phyloP scores from a whole-genome alignment of 2,329 filamentous ascomycete species.

The Emericellopsis cladophorae region DNA sequence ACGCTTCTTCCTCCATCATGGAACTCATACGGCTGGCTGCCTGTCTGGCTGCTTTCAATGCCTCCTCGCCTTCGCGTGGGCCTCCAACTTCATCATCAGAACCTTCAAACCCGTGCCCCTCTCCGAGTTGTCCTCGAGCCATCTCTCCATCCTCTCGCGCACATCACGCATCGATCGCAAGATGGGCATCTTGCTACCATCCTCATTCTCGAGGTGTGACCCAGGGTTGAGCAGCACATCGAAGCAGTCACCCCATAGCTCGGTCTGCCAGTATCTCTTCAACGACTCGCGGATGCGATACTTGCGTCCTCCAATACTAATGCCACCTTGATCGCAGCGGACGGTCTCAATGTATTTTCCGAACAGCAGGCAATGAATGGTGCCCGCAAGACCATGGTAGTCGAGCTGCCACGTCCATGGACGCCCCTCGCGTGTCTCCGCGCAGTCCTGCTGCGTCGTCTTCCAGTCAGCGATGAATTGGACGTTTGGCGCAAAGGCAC shows the following conservation, averaged over 20 bases:
- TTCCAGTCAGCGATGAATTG: slow-evolving; percentile 93
- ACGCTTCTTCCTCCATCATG: not conserved
- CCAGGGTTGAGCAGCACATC: slow-evolving; percentile 76
- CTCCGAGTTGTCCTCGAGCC: slow-evolving; percentile 73
- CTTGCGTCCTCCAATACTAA: slow-evolving; percentile 48
- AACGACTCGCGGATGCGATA: slow-evolving; percentile 74
- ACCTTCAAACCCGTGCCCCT: slow-evolving; percentile 64
- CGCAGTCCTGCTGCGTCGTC: slow-evolving; percentile 74
- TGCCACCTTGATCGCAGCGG: slow-evolving; percentile 37
- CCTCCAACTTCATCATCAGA: slow-evolving; percentile 52
- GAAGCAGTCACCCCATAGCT: slow-evolving; percentile 77
- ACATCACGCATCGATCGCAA: slow-evolving; percentile 54
- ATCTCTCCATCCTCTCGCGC: slow-evolving; percentile 70
- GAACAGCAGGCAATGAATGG: slow-evolving; percentile 80
- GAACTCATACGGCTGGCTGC: not conserved
- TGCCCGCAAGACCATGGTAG: slow-evolving; percentile 84
- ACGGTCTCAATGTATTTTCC: slow-evolving; percentile 87
- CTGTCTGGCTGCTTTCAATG: slow-evolving; percentile 3
- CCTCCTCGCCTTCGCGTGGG: slow-evolving; percentile 23
- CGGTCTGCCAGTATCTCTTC: slow-evolving; percentile 94
- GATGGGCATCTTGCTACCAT: slow-evolving; percentile 58
- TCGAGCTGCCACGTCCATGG: slow-evolving; percentile 98
- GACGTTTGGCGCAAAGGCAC: slow-evolving; percentile 61
- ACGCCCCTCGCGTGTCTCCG: slow-evolving; percentile 85
- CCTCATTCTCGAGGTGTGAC: slow-evolving; percentile 51